Base-by-base conservation (phyloP, 305 asterid species). In the Vinca major region DNA sequence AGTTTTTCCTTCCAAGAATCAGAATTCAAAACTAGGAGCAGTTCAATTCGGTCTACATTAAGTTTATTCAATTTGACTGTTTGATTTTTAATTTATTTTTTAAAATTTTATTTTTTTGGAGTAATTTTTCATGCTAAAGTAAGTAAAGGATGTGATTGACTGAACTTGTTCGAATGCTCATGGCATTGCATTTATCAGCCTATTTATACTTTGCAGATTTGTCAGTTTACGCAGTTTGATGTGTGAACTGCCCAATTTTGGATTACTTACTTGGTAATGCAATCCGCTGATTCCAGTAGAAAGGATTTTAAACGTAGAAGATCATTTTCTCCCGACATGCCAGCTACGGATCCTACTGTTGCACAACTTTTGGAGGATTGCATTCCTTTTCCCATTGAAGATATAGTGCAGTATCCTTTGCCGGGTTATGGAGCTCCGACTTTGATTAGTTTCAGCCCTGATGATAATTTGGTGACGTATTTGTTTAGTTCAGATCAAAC, bases 361-460 rank as follows among this genome's bases (percentile, higher is more conserved):
- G 76, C 86, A 45, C 82, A 88, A 68, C 78, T 82, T 63, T 73
- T 83, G 60, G 90, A 86, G 65, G 78, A 82, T 71, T 75, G 86
- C 81, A 13, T 73, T 71, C 48, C 65, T 61, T 89, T 92, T 76
- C 88, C 95, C 37, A 76, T 89, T 65, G 97, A 92, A 80, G 96
- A 88, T 74, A 84, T 92, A 77, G 98, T 86, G 73, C 87, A 89
- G 76, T 75, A 83, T 72, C 97, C 98, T 17, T 79, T 92, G 74
- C 93, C 91, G 2, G 97, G 96, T 73, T 92, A 80, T 68, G 92
- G 85, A 39, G 86, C 79, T 63, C 97, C 97, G 3, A 75, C 86
- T 63, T 83, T 84, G 36, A 71, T 92, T 71, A 86, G 95, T 82
- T 92, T 92, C 73, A 88, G 98, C 83, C 93, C 89, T 12, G 97